Evolutionary conservation across 768 basidiomycete species (phyloP).

Genomic region (Podaxis sp.): DNA sequence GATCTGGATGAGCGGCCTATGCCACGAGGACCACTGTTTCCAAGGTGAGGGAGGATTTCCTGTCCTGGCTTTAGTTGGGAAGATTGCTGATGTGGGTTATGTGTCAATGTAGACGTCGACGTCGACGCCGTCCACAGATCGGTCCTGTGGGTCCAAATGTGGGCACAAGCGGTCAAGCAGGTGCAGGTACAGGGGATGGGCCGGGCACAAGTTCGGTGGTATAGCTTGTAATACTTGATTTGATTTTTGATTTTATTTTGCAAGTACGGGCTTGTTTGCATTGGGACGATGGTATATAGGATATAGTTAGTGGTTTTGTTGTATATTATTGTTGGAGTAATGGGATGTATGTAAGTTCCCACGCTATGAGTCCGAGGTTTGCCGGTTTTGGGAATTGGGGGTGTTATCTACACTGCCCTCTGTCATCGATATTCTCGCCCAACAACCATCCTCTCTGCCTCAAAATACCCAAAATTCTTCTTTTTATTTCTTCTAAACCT

Average conservation of each 20-base stretch:
- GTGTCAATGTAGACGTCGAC: slow-evolving; percentile 22
- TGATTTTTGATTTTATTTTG: neutral
- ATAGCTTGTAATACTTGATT: neutral
- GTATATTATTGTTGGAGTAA: neutral
- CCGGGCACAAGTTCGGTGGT: slow-evolving; percentile 2
- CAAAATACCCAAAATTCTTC: slow-evolving; percentile 13
- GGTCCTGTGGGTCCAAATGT: neutral
- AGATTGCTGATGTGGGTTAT: neutral
- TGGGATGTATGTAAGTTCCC: slow-evolving; percentile 26
- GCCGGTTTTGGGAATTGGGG: slow-evolving; percentile 37
- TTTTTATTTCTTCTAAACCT: slow-evolving; percentile 2
- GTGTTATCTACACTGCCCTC: slow-evolving; percentile 45
- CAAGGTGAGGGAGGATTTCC: slow-evolving; percentile 47
- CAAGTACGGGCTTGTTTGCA: neutral
- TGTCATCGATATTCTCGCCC: slow-evolving; percentile 43
- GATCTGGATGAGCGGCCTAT: slow-evolving; percentile 91
- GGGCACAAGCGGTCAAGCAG: neutral
- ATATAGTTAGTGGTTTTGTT: neutral
- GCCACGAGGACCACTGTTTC: slow-evolving; percentile 88
- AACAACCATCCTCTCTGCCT: slow-evolving; percentile 15
- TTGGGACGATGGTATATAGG: neutral
- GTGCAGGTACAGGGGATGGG: neutral
- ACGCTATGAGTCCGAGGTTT: slow-evolving; percentile 36
- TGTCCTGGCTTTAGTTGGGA: neutral
- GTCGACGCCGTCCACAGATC: slow-evolving; percentile 27